These are phyloP conservation scores for Colletotrichum salicis DNA, from an alignment of 2,329 filamentous ascomycete species.

Conservation along the genomic window DNA sequence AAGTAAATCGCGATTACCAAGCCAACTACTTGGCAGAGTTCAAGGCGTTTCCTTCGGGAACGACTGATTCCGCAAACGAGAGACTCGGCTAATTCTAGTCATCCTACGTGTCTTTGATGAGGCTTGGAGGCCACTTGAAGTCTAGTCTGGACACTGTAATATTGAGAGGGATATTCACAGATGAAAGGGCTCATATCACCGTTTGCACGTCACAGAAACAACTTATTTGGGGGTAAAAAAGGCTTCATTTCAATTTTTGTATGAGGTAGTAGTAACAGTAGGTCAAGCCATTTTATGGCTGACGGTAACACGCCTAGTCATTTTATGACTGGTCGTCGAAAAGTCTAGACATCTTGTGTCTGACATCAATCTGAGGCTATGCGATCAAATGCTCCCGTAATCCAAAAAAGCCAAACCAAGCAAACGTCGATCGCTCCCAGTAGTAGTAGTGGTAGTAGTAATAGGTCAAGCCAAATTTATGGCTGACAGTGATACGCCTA, in stretches of 20 bases:
- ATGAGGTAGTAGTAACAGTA: too few relatives aligned
- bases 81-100: too few relatives aligned
- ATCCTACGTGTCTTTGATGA: not conserved
- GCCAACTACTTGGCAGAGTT: too few relatives aligned
- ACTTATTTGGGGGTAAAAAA: not conserved
- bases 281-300: too few relatives aligned
- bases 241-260: not conserved
- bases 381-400: not conserved
- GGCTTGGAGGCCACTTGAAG: rapidly evolving
- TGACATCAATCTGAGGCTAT: not conserved
- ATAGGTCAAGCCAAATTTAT: too few relatives aligned
- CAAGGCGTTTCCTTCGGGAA: too few relatives aligned
- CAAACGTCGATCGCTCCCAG: not conserved
- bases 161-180: not conserved
- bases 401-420: not conserved
- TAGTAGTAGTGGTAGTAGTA: too few relatives aligned
- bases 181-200: not conserved
- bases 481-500: too few relatives aligned
- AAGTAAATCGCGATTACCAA: too few relatives aligned
- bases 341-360: not conserved
- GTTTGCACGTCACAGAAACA: not conserved
- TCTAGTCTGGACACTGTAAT: not conserved
- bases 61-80: not conserved
- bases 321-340: too few relatives aligned
- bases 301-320: too few relatives aligned